A percentile compares a stretch with the other conserved stretches of the same genome.
phyloP scores from a whole-genome alignment of 2,329 filamentous ascomycete genomes.

The Fusarium pilosicola region DNA sequence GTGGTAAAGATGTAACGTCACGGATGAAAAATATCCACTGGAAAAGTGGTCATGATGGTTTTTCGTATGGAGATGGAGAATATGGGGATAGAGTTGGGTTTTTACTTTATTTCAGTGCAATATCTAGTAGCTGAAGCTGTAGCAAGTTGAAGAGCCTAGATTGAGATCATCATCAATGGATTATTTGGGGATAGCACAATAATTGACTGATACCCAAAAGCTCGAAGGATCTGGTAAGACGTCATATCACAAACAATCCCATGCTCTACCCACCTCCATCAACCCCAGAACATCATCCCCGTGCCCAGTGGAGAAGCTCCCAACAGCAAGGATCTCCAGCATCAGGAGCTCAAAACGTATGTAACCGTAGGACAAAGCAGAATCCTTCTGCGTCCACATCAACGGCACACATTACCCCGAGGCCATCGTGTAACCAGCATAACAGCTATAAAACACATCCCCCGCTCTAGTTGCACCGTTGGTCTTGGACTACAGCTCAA shows the following conservation, averaged over 20 bases:
- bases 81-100: conserved; percentile 3
- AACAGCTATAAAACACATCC: conserved; percentile 19
- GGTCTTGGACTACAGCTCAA: neutral
- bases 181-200: fast-evolving
- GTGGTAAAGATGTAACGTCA: conserved; percentile 25
- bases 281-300: conserved; percentile 24
- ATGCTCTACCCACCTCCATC: neutral
- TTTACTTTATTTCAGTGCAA: neutral
- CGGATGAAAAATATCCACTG: neutral
- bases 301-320: conserved; percentile 6
- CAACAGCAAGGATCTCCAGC: conserved; percentile 21
- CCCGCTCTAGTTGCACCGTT: neutral
- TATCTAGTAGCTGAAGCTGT: neutral
- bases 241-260: conserved; percentile 2
- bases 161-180: fast-evolving
- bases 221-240: neutral
- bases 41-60: neutral
- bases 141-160: fast-evolving
- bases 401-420: neutral
- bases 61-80: neutral
- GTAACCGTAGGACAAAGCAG: neutral
- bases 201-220: neutral
- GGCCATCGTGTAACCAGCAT: neutral
- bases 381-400: conserved; percentile 5
- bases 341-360: conserved; percentile 14